These are phyloP conservation scores for Dianthus caryophyllus DNA, from an alignment of 148 eudicot species.

Conservation along the genomic window DNA sequence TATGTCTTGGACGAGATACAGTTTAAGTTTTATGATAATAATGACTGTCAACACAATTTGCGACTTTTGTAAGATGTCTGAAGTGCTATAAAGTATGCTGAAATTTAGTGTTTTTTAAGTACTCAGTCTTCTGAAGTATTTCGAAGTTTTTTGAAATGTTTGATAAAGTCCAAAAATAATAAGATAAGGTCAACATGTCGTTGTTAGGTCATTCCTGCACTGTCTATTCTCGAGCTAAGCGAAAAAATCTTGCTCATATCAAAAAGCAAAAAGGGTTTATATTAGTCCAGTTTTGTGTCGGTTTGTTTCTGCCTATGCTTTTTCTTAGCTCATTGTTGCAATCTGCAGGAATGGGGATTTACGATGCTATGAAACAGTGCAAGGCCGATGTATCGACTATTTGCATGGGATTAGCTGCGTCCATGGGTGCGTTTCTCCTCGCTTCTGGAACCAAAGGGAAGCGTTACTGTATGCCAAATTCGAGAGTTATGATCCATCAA, in stretches of 20 bases:
- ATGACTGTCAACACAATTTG: too few relatives aligned
- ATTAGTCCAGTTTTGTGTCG: neutral
- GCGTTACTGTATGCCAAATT: conserved; percentile 92
- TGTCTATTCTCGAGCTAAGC: neutral
- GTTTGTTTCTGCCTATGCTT: too few relatives aligned
- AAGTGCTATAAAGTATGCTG: too few relatives aligned
- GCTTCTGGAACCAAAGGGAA: conserved; percentile 95
- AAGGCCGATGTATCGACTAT: conserved; percentile 93
- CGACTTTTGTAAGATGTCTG: too few relatives aligned
- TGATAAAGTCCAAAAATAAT: too few relatives aligned
- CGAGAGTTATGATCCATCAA: conserved; percentile 86
- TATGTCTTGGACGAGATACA: neutral
- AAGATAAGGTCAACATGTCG: too few relatives aligned
- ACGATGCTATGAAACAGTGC: conserved; percentile 96
- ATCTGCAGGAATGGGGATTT: conserved; percentile 84
- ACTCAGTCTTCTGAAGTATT: too few relatives aligned
- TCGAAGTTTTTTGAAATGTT: too few relatives aligned
- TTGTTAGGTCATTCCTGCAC: too few relatives aligned
- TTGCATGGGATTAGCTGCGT: conserved; percentile 90
- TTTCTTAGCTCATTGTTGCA: conserved; percentile 13
- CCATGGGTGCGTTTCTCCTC: conserved; percentile 96
- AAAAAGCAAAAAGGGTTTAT: neutral
- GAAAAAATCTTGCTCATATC: neutral
- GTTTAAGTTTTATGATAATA: too few relatives aligned
- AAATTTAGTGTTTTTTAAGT: too few relatives aligned